phyloP scores from a whole-genome alignment of 306 rosid genomes.

The Mucuna pruriens region DNA sequence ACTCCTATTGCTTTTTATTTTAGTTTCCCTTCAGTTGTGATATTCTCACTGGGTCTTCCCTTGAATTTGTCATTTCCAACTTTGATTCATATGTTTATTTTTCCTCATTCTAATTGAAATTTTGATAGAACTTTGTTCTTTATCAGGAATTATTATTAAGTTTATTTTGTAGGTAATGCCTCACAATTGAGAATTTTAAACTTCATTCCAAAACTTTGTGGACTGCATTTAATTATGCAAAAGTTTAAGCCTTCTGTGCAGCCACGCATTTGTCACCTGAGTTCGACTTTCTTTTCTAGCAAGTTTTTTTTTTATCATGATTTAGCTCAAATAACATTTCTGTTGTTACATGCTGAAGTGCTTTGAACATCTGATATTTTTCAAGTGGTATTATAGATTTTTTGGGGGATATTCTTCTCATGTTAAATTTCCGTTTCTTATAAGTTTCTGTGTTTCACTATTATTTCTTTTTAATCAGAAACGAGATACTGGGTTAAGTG shows the following conservation, averaged over 20 bases:
- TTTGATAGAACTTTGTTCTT: constrained; percentile 15
- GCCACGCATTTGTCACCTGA: constrained; percentile 19
- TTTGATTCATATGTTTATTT: not conserved
- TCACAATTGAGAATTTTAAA: constrained; percentile 2
- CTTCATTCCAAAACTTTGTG: constrained; percentile 7
- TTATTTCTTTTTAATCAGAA: constrained; percentile 59
- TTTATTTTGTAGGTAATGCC: not conserved
- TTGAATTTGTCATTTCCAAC: not conserved
- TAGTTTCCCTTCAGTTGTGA: not conserved
- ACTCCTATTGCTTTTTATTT: not conserved
- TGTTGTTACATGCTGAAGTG: constrained; percentile 22
- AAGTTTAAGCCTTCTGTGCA: constrained; percentile 9
- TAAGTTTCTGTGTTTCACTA: constrained; percentile 38
- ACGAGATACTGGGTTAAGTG: constrained; percentile 70
- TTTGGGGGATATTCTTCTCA: not conserved
- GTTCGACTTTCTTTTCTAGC: constrained; percentile 6
- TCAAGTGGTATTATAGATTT: constrained; percentile 14
- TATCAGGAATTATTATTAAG: not conserved
- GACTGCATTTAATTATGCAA: not conserved
- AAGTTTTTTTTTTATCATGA: constrained; percentile 20
- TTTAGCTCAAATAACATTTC: constrained; percentile 28
- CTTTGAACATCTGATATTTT: constrained; percentile 21
- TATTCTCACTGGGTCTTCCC: not conserved
- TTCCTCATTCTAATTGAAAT: not conserved
- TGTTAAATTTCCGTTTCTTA: constrained; percentile 42